Conservation (phyloP, 495 filamentous ascomycete genomes). For the Penicillium cataractarum region DNA sequence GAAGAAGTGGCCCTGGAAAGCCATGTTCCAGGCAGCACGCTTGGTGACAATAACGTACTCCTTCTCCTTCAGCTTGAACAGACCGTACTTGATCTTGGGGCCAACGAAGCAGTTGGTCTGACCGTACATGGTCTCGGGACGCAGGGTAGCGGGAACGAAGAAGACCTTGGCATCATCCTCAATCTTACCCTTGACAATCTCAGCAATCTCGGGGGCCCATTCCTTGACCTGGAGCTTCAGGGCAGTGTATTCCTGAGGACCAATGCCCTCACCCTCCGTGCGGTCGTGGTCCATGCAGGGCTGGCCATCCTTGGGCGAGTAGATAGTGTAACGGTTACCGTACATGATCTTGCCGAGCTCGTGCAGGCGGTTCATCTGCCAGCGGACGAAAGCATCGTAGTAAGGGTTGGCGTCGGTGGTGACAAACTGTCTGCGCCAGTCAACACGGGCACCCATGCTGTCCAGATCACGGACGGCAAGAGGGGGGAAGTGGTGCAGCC, state of each 20-base stretch:
- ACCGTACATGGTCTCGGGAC: slow-evolving; percentile 98
- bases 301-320: slow-evolving; percentile 95
- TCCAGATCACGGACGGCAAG: slow-evolving; percentile 79
- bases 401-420: slow-evolving; percentile 98
- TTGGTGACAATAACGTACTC: slow-evolving; percentile 88
- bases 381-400: slow-evolving; percentile 93
- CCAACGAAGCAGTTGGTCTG: slow-evolving; percentile 96
- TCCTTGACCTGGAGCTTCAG: slow-evolving; percentile 88
- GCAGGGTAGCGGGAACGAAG: slow-evolving; percentile 87
- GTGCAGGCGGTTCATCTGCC: slow-evolving; percentile 95
- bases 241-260: slow-evolving; percentile 89
- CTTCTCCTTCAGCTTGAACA: slow-evolving; percentile 81
- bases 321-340: slow-evolving; percentile 92
- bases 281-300: slow-evolving; percentile 98
- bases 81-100: slow-evolving; percentile 85
- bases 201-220: slow-evolving; percentile 73
- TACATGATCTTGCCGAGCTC: slow-evolving; percentile 93
- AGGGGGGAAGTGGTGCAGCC: slow-evolving; percentile 87
- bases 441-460: slow-evolving; percentile 82
- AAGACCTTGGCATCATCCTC: slow-evolving; percentile 80
- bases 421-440: slow-evolving; percentile 90
- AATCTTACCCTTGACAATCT: slow-evolving; percentile 74
- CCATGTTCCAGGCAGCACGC: slow-evolving; percentile 92
- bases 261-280: slow-evolving; percentile 86
- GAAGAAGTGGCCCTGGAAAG: slow-evolving; percentile 86